A percentile compares a stretch with the other conserved stretches of the same genome.
Conservation (phyloP, 345 rosid genomes). For the Combretum micranthum region DNA sequence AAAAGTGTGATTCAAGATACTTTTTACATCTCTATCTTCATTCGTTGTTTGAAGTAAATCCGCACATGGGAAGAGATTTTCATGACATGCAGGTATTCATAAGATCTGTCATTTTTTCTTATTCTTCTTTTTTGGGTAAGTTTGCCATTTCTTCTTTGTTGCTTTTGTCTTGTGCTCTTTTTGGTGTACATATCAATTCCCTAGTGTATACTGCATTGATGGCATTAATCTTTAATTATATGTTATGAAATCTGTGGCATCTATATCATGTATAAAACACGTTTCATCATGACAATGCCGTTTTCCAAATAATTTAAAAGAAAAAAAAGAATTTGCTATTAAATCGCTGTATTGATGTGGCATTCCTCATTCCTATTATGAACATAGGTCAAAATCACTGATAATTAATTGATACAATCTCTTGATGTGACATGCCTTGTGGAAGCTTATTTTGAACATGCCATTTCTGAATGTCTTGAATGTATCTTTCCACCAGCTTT, state of each 20-base stretch:
- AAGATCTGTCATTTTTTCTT: constrained; percentile 5
- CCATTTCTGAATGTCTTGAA: no score
- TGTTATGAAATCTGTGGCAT: neutral
- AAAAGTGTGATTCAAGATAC: constrained; percentile 74
- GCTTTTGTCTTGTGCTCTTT: neutral
- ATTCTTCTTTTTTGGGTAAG: constrained; percentile 7
- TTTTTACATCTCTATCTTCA: constrained; percentile 83
- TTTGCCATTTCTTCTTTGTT: neutral
- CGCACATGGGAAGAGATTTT: constrained; percentile 77
- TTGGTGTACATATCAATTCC: neutral
- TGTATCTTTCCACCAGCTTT: no score
- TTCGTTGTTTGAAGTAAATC: constrained; percentile 71
- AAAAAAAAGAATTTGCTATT: no score
- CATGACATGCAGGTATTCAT: constrained; percentile 92
- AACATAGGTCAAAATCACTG: neutral
- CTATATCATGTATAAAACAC: no score
- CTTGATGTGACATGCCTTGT: no score
- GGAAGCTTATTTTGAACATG: no score
- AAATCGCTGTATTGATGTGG: neutral
- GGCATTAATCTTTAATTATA: neutral
- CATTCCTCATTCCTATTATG: neutral
- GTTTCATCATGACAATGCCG: neutral
- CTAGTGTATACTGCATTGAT: neutral
- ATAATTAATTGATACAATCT: no score
- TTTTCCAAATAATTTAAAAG: neutral